These are phyloP conservation scores for Myrica gale DNA, from an alignment of 306 rosid genomes.

Conservation along the genomic window DNA sequence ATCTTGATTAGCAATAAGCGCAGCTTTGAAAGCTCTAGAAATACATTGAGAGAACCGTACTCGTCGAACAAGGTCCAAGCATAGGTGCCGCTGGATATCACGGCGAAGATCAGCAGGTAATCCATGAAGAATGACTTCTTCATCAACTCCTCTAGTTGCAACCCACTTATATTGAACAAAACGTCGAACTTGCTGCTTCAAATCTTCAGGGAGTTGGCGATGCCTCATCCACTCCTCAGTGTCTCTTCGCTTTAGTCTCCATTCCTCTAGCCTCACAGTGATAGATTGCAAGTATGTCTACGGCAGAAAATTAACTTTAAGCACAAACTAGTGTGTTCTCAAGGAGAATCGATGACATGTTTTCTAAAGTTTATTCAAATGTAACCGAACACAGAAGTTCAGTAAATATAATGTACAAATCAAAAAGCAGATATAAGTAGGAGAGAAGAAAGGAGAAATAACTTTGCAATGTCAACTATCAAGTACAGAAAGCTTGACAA, in stretches of 20 bases:
- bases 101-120: constrained; percentile 95
- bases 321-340: constrained; percentile 7
- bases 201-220: constrained; percentile 97
- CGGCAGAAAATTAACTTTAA: constrained; percentile 27
- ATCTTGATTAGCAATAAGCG: constrained; percentile 13
- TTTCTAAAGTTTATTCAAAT: neutral
- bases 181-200: constrained; percentile 68
- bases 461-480: neutral
- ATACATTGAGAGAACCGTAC: constrained; percentile 51
- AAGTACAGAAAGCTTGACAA: neutral
- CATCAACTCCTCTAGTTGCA: constrained; percentile 94
- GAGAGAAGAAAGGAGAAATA: neutral
- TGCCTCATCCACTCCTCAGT: constrained; percentile 99
- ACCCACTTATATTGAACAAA: constrained; percentile 93
- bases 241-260: constrained; percentile 96
- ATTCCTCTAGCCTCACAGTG: constrained; percentile 92
- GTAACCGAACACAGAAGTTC: neutral
- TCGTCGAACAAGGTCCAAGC: constrained; percentile 90
- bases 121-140: constrained; percentile 76
- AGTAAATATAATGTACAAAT: neutral
- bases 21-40: constrained; percentile 12
- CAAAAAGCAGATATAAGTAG: neutral
- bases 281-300: constrained; percentile 95
- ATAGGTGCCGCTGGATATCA: constrained; percentile 90
- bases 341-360: neutral